Percentiles rank a stretch among this genome's conserved stretches.
phyloP scores from a whole-genome alignment of 495 filamentous ascomycete genomes.

The Clavariopsis aquatica region DNA sequence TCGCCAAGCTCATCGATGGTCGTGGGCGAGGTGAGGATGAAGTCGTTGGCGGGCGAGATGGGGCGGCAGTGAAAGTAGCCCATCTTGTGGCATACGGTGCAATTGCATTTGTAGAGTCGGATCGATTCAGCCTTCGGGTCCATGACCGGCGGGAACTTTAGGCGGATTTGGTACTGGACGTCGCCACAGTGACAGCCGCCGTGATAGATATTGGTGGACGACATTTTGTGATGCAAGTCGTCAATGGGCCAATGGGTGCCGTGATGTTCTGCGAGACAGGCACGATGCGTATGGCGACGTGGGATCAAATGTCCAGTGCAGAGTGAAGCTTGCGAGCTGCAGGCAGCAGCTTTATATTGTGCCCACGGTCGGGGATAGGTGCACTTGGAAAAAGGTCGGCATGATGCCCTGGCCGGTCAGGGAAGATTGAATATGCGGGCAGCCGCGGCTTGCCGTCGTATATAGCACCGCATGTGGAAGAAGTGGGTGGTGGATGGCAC shows the following conservation, averaged over 20 bases:
- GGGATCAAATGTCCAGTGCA: no score
- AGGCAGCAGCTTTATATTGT: conserved; percentile 17
- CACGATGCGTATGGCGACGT: no score
- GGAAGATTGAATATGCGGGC: no score
- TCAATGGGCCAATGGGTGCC: no score
- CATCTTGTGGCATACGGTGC: conserved; percentile 37
- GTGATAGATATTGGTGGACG: conserved; percentile 20
- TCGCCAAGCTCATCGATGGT: conserved; percentile 24
- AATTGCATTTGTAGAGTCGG: conserved; percentile 41
- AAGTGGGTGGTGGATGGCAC: no score
- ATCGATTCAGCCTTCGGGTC: conserved; percentile 10
- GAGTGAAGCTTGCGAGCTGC: neutral
- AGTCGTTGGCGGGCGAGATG: conserved; percentile 27
- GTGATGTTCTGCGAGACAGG: no score
- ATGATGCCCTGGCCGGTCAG: no score
- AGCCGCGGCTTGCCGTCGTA: neutral
- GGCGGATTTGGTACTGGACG: conserved; percentile 30
- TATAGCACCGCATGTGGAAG: neutral
- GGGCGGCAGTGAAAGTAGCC: conserved; percentile 36
- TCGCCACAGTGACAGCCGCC: conserved; percentile 39
- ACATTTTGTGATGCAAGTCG: conserved; percentile 5
- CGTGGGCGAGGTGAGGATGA: conserved; percentile 33
- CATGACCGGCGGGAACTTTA: conserved; percentile 29
- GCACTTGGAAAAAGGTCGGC: no score
- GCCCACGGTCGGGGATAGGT: neutral